Conservation (phyloP, 768 basidiomycete genomes). For the Infundibulicybe gibba region DNA sequence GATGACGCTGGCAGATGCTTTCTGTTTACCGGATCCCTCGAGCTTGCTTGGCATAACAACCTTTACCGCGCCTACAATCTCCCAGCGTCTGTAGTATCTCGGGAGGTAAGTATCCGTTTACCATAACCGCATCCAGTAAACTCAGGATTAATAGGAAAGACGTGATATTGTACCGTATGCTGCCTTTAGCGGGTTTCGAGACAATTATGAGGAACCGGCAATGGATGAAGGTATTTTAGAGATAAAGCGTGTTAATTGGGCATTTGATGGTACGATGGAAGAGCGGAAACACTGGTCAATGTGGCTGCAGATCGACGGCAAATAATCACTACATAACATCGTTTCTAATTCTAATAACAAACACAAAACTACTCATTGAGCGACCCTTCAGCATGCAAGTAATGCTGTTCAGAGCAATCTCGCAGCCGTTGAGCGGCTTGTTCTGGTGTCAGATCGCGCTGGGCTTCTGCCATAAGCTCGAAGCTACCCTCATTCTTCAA, state of each 20-base stretch:
- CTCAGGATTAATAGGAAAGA: conserved; percentile 27
- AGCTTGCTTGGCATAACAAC: conserved; percentile 92
- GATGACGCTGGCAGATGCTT: conserved; percentile 51
- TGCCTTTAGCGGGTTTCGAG: conserved; percentile 56
- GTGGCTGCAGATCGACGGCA: conserved; percentile 83
- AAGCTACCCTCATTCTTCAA: conserved; percentile 43
- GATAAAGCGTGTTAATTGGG: conserved; percentile 75
- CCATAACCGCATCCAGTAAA: neutral
- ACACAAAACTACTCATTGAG: no score
- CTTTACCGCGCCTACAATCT: conserved; percentile 75
- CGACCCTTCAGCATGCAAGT: conserved; percentile 25
- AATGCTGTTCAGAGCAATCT: conserved; percentile 55
- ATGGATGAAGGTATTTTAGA: conserved; percentile 73
- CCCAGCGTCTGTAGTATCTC: conserved; percentile 37
- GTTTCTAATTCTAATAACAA: no score
- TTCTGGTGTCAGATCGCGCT: conserved; percentile 87
- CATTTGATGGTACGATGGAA: conserved; percentile 72
- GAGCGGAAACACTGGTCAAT: conserved; percentile 72
- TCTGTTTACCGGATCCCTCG: conserved; percentile 68
- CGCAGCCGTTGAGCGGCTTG: conserved; percentile 73
- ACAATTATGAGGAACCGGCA: conserved; percentile 64
- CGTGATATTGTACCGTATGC: conserved; percentile 55
- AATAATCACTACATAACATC: conserved; percentile 12
- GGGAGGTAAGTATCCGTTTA: conserved; percentile 31
- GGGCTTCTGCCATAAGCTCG: conserved; percentile 88